Evolutionary conservation across 306 rosid species (phyloP).

Genomic region (Ochetophila trinervis): DNA sequence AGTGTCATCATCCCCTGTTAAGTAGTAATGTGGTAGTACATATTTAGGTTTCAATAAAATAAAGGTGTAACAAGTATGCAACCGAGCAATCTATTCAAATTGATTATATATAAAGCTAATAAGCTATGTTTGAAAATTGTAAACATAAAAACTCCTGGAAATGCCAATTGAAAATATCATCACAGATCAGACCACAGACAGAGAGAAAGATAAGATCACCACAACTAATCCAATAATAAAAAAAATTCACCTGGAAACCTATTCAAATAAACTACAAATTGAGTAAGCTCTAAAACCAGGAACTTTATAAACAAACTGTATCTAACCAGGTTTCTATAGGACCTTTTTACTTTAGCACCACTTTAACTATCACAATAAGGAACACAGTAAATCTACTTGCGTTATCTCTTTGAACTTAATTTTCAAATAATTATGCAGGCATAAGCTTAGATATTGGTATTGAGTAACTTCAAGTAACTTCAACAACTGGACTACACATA

Average conservation of each 20-base stretch:
- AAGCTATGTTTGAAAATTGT: slow-evolving; percentile 1
- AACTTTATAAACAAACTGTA: no score
- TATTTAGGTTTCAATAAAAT: slow-evolving; percentile 14
- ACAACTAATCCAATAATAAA: not conserved
- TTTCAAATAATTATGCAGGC: no score
- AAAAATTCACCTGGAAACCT: not conserved
- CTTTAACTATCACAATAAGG: no score
- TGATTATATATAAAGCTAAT: not conserved
- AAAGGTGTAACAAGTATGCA: not conserved
- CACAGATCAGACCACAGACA: not conserved
- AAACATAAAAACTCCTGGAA: slow-evolving; percentile 1
- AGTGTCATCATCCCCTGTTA: slow-evolving; percentile 91
- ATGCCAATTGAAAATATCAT: not conserved
- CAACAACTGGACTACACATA: no score
- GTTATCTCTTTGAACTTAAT: no score
- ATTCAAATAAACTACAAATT: no score
- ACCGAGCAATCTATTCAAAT: not conserved
- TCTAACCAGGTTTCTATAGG: no score
- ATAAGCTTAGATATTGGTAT: no score
- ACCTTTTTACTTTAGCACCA: no score
- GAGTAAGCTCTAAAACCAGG: no score
- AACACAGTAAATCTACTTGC: no score
- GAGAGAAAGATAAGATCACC: not conserved
- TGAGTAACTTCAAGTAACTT: no score
- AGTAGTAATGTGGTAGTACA: slow-evolving; percentile 18